Base-by-base conservation (phyloP, 768 basidiomycete species). In the Asterophora parasitica region DNA sequence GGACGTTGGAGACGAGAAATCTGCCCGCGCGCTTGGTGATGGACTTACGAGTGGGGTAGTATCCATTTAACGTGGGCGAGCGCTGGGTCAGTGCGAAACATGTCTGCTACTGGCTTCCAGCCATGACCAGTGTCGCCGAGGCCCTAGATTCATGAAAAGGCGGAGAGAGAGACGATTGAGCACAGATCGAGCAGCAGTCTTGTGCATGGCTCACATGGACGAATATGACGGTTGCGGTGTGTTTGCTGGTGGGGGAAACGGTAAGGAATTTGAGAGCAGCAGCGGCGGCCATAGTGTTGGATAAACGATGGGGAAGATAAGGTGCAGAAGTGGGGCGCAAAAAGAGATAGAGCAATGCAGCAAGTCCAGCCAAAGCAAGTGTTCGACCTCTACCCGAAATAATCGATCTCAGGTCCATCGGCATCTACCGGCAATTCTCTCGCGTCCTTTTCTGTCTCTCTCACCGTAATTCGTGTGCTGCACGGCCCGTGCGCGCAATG, bases 201-300 rank as follows among this genome's bases (percentile, higher is more conserved):
- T 10, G 20, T 20, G 42, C 27, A 46, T 13, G 26, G 44, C 86
- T 58, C 63, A 92, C 92, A 76, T 96, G 93, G 33, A 92, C 68
- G 64, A 95, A 92, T 58, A 95, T 85, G 53, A 95, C 80, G 0
- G 90, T 92, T 7, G 90, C 88, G 7, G 88, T 83, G 65, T 95
- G 92, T 53, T 76, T 81, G 32, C 70, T 59, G 34, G 69, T 60
- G 9, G 88, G 72, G 31, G 76, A 70, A 26, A 86, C 70, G 26
- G 74, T 70, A 53, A 85, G 63, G 62, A 62, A 75, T 57, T 77
- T 75, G 44, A 83, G 69, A 38, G 60, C 55, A 32, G 64, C 49
- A 43, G 63, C 51, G 36, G 62, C 54, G 49, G 68, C 64, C 67
- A 74, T 71, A 43, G 42, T 48, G 28, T 36, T 26, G 28, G 56